These are phyloP conservation scores for Xylaria acuta DNA, from an alignment of 495 filamentous ascomycete species.

Conservation along the genomic window DNA sequence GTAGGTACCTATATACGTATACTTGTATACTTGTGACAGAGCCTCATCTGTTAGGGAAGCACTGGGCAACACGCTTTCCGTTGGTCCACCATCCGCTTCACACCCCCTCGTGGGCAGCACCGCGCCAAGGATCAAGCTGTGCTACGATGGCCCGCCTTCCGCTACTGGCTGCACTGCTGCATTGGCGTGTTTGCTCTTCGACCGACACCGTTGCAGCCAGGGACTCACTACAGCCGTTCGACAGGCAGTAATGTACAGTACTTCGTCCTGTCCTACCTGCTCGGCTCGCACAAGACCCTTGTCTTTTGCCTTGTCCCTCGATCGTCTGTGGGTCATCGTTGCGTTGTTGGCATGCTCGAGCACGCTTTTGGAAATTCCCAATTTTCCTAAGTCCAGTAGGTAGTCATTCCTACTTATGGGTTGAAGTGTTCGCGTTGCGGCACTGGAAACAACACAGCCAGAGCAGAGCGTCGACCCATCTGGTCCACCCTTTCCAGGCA, in stretches of 20 bases:
- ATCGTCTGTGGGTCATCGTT: conserved; percentile 15
- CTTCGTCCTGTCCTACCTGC: conserved; percentile 7
- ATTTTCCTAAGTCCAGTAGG: background rate
- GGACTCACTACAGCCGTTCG: conserved; percentile 10
- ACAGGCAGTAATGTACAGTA: conserved; percentile 1
- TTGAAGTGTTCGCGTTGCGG: conserved; percentile 3
- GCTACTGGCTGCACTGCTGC: conserved; percentile 1
- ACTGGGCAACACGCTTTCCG: conserved; percentile 24
- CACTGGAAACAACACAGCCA: conserved; percentile 2
- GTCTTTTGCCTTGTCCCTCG: conserved; percentile 6
- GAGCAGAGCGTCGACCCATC: conserved; percentile 2
- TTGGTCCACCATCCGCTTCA: conserved; percentile 33
- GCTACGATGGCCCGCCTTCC: conserved; percentile 25
- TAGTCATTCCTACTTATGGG: background rate
- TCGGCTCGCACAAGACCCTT: conserved; percentile 15
- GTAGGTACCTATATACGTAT: too few species aligned
- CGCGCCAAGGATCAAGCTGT: conserved; percentile 15
- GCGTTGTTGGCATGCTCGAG: conserved; percentile 18
- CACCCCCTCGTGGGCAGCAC: conserved; percentile 1
- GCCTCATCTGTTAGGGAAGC: conserved; percentile 40
- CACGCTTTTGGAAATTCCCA: conserved; percentile 25
- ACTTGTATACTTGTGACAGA: conserved; percentile 35
- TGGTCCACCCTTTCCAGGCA: background rate
- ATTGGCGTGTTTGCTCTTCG: background rate
- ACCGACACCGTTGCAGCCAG: background rate